Base-by-base conservation (phyloP, 257 asterid species). In the Eucommia ulmoides region DNA sequence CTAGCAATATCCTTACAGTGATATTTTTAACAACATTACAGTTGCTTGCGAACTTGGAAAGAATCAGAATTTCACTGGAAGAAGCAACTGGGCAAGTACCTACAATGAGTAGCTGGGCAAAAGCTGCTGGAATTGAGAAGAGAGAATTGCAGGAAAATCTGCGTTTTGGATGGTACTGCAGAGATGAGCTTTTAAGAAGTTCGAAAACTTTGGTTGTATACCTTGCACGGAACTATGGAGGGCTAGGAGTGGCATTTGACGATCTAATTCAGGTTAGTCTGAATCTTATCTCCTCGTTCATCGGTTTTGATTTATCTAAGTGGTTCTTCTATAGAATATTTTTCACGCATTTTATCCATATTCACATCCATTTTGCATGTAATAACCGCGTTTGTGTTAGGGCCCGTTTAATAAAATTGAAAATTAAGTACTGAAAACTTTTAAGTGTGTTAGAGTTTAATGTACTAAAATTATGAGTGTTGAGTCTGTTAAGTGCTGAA, bases 131-230 rank as follows among this genome's bases (percentile, higher is more conserved):
- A 41, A 41, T 87, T 18, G 65, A 78, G 35, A 75, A 56, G 70
- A 78, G 63, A 52, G 80, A 68, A 56, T 49, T 87, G 70, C 87
- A 70, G 71, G 70, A 68, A 22, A 77, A 24, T 49, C 59, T 87
- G 78, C 71, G 71, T 60, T 80, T 72, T 29, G 94, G 96, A 55
- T 76, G 82, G 93, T 67, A 56, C 51, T 87, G 94, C 71, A 76
- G 89, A 61, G 91, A 81, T n/a, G 84, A 83, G 73, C 93, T 87
- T 51, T 55, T 87, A 21, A 74, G 67, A 74, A 83, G 91, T 62
- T 70, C 94, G 1, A 78, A 67, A 22, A 77, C 94, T 23, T 71
- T 81, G 64, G 78, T 83, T 72, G 47, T 78, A 53, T 87, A 72
- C 65, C 62, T 83, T 46, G 84, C 97, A 24, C 74, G 76, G 69